Percentiles rank a stretch among this genome's conserved stretches.
Conservation (phyloP, 1,284 basidiomycete genomes). For the Tilletiaria anomala region DNA sequence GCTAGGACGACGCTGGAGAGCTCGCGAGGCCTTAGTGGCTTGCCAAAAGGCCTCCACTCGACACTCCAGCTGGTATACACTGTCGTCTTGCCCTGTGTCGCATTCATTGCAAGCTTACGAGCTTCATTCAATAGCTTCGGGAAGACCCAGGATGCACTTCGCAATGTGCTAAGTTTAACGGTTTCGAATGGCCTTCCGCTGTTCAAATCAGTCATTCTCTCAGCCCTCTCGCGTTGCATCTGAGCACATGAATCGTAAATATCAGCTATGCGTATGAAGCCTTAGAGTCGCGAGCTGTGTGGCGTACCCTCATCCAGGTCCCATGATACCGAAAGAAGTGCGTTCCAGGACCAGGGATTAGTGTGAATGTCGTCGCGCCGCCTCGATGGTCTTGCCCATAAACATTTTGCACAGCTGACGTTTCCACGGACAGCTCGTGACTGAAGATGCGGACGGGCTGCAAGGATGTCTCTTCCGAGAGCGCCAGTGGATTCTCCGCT, state of each 20-base stretch:
- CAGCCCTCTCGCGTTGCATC: constrained; percentile 67
- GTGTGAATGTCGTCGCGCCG: constrained; percentile 67
- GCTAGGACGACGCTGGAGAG: constrained; percentile 81
- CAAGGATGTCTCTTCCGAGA: constrained; percentile 4
- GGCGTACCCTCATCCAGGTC: constrained; percentile 93
- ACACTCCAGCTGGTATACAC: constrained; percentile 92
- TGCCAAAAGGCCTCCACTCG: constrained; percentile 92
- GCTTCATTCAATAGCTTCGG: constrained; percentile 71
- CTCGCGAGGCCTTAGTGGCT: constrained; percentile 72
- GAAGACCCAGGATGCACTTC: constrained; percentile 67
- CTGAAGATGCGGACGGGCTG: constrained; percentile 40
- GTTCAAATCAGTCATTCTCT: constrained; percentile 65
- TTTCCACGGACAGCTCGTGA: constrained; percentile 90
- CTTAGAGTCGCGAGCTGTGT: too few species aligned
- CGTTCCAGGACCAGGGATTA: constrained; percentile 86
- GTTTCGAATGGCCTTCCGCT: constrained; percentile 95
- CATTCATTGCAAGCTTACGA: constrained; percentile 65
- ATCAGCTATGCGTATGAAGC: too few species aligned
- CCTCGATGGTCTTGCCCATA: constrained; percentile 45
- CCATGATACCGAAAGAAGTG: constrained; percentile 82
- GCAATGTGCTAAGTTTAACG: constrained; percentile 81
- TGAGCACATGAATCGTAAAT: too few species aligned
- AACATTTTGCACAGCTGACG: too few species aligned
- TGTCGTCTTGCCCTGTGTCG: constrained; percentile 83
- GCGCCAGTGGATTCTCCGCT: constrained; percentile 28